phyloP scores from a whole-genome alignment of 2,329 filamentous ascomycete species.

The Nemania bipapillata region DNA sequence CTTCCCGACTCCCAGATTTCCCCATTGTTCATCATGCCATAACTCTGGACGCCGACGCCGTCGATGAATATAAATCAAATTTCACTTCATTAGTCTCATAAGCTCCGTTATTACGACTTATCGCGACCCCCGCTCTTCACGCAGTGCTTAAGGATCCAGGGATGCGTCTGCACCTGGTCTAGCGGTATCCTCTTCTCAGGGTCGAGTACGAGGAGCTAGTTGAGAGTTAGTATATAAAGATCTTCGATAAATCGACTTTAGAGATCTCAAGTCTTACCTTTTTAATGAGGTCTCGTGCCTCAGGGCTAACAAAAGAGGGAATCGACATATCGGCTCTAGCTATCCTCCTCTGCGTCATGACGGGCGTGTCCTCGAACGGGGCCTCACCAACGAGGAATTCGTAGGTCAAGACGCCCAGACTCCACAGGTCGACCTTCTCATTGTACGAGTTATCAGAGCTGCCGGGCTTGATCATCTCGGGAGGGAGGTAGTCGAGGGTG shows the following conservation, averaged over 20 bases:
- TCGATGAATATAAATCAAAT: conserved; percentile 40
- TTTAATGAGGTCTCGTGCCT: conserved; percentile 93
- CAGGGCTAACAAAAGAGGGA: conserved; percentile 86
- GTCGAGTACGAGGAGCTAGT: conserved; percentile 84
- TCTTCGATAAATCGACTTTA: neutral
- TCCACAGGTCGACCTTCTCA: conserved; percentile 97
- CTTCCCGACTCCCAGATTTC: conserved; percentile 45
- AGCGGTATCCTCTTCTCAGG: conserved; percentile 92
- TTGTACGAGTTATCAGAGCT: conserved; percentile 87
- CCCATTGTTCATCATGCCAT: conserved; percentile 24
- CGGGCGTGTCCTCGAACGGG: conserved; percentile 93
- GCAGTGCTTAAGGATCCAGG: conserved; percentile 98
- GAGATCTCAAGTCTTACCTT: conserved; percentile 67
- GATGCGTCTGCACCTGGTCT: conserved; percentile 87
- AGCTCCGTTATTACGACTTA: conserved; percentile 49
- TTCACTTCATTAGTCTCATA: conserved; percentile 39
- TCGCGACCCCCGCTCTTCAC: conserved; percentile 70
- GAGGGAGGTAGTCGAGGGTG: conserved; percentile 95
- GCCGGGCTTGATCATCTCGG: conserved; percentile 93
- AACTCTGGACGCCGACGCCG: conserved; percentile 37
- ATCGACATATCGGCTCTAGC: conserved; percentile 90
- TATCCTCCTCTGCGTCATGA: conserved; percentile 94
- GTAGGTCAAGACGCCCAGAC: conserved; percentile 91
- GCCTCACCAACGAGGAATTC: conserved; percentile 97
- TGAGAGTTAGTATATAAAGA: conserved; percentile 21